A percentile compares a stretch with the other conserved stretches of the same genome.
These are phyloP conservation scores for Marchantia paleacea DNA, from an alignment of 225 moss, liverwort and hornwort genomes.

Conservation along the genomic window DNA sequence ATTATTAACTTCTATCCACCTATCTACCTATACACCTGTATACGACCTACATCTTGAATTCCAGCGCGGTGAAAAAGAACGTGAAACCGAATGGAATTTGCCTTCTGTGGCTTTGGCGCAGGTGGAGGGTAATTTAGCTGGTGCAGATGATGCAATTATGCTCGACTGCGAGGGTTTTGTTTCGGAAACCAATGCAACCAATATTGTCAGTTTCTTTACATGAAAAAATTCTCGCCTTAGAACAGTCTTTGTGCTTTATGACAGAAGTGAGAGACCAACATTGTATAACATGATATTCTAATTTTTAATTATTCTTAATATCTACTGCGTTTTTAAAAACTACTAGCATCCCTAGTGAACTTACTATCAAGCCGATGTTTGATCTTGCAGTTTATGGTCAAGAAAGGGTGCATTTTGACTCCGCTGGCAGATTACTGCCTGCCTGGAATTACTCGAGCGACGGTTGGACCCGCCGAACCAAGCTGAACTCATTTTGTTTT, in stretches of 20 bases:
- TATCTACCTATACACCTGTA: too few relatives aligned
- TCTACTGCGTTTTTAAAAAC: background rate
- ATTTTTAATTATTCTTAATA: too few relatives aligned
- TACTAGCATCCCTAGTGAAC: background rate
- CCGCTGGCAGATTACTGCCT: constrained; percentile 81
- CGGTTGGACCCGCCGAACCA: constrained; percentile 34
- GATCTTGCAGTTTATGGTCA: constrained; percentile 80
- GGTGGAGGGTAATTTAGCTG: constrained; percentile 86
- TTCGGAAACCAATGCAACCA: constrained; percentile 90
- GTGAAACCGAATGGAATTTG: background rate
- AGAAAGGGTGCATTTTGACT: constrained; percentile 77
- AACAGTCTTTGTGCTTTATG: background rate
- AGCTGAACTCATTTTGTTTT: background rate
- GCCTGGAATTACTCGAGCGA: constrained; percentile 86
- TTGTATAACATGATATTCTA: too few relatives aligned
- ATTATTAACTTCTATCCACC: too few relatives aligned
- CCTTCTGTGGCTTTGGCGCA: constrained; percentile 35
- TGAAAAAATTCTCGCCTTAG: background rate
- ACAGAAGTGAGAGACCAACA: too few relatives aligned
- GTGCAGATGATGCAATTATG: constrained; percentile 86
- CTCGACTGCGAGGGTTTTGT: constrained; percentile 91
- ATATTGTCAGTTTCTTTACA: constrained; percentile 54
- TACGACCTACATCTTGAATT: background rate
- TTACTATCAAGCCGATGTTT: background rate
- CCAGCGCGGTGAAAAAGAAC: background rate